Evolutionary conservation across 768 basidiomycete species (phyloP), one percentile per base, ranked within the genome.

Genomic region (Amanita fuliginea): DNA sequence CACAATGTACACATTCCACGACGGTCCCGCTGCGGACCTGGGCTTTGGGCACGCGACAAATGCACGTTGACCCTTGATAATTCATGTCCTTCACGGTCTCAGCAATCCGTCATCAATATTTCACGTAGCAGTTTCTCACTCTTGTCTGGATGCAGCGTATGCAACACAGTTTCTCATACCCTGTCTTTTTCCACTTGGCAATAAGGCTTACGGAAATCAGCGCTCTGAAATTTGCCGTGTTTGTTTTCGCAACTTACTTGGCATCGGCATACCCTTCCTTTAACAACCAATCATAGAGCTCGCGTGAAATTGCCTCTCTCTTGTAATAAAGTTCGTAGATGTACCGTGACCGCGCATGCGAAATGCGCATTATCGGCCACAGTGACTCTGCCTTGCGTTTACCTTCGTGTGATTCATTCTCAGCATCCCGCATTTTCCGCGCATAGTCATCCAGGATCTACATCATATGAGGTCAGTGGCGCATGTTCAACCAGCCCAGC

Each of bases 241-340:
- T 88, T 18, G 14, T 24, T 24, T 32, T 88, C 11, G 16, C 0
- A 21, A 37, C 46, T 60, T 59, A 95, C 95, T 96, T 96, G 30
- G 83, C 83, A 62, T 99, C 96, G 22, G 87, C 96, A 64, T 98
- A 98, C 10, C 89, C 90, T 65, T 98, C 86, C 72, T 96, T 97
- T 63, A 98, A 66, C 42, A 99, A 65, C 96, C 96, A 99, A 67
- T 98, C 95, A 60, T 97, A 99, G 45, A 99, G 71, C 62, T 94
- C 84, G 59, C 76, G 80, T 59, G 84, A 86, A 60, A 99, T 88
- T 9, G 93, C 91, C 67, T 98, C 95, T 33, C 94, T 86, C 69
- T 97, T 95, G 72, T 98, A 97, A 70, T 96, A 98, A 53, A 98
- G 75, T 66, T 99, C 96, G 60, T 98, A 98, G 51, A 99, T 90